Percentiles rank a stretch among this genome's conserved stretches.
Evolutionary conservation across 345 rosid genomes (phyloP).

Genomic region (Dipteronia sinensis): DNA sequence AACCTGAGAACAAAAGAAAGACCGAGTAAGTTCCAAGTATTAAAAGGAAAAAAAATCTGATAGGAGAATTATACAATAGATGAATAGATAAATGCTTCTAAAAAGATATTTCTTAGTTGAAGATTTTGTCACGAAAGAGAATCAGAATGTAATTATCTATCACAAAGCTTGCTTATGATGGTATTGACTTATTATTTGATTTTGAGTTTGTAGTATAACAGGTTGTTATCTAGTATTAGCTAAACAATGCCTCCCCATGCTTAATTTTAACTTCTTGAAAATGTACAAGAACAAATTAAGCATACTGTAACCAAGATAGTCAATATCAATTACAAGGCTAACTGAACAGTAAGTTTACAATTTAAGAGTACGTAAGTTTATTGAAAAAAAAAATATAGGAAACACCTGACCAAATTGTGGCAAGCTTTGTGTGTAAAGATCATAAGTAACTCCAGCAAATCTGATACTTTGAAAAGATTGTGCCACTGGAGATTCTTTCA

Average conservation of each 20-base stretch:
- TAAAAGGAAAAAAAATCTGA: no score
- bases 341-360: not conserved
- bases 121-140: no score
- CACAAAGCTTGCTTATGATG: no score
- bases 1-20: no score
- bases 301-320: not conserved
- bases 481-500: constrained; percentile 15
- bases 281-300: not conserved
- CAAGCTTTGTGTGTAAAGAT: constrained; percentile 41
- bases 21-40: no score
- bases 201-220: no score
- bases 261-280: not conserved
- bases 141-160: no score
- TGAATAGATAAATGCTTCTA: no score
- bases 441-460: constrained; percentile 41
- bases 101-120: no score
- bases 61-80: no score
- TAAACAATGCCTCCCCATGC: constrained; percentile 6
- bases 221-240: not conserved
- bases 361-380: not conserved
- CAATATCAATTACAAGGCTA: not conserved
- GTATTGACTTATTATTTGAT: no score
- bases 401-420: constrained; percentile 52
- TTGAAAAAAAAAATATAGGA: constrained; percentile 10
- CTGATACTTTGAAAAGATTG: constrained; percentile 33